Base-by-base conservation (phyloP, 75 land plant species). In the Pseudotsuga menziesii region DNA sequence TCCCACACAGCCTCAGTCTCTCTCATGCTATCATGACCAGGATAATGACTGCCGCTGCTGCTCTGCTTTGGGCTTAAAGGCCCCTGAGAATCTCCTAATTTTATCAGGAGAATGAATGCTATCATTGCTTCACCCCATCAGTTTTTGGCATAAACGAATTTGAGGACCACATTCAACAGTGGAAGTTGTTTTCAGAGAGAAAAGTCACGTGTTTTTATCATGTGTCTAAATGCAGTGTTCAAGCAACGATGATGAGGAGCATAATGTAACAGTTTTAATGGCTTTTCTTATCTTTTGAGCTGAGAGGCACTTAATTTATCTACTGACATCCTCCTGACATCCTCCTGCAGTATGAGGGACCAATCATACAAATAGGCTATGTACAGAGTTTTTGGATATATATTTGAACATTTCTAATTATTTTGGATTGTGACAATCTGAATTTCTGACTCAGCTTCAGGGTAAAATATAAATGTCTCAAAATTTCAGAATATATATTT, bases 151-250 rank as follows among this genome's bases (percentile, higher is more conserved):
- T 14, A 25, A 62, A 29, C n/a, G 29, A 13, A 11, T 27, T 62
- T 15, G 5, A 29, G 67, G 67, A 63, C 67, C 67, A 63, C 67
- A 63, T 15, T 32, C 67, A 63, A 35, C 29, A 26, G 67, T 63
- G 67, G 20, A 29, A 63, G 67, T 63, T 63, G 67, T 29, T 63
- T 3, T 6, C 6, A 41, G 44, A 41, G 44, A 41, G 44, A 6
- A 6, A 41, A 5, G 32, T 26, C 67, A 63, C 39, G 27, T n/a
- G 7, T n/a, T 22, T 5, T 7, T 20, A 0, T 59, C 23, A 59
- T 63, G 19, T 6, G 6, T 41, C 39, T 35, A 15, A 61, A 11
- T 22, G 12, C 27, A 61, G 26, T 23, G 36, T 29, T 29, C 1
- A 32, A 35, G 67, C 67, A 9, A 63, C 14, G 67, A 63, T 62